phyloP scores from a whole-genome alignment of 345 rosid genomes.

The Luvunga scandens region DNA sequence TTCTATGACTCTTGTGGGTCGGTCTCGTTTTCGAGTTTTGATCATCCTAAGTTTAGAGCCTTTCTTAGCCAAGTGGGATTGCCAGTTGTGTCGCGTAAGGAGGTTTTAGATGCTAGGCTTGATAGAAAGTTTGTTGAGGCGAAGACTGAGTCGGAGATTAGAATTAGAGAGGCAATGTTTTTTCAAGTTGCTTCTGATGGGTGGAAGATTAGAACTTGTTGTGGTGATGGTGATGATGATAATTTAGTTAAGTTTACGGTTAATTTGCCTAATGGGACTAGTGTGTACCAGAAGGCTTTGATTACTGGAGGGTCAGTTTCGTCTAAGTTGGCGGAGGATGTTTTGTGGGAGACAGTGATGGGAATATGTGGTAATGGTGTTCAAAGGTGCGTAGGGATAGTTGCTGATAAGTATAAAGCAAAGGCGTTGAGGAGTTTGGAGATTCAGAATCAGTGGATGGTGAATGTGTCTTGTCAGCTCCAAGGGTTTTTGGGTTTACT shows the following conservation, averaged over 20 bases:
- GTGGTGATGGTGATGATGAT: slow-evolving; percentile 35
- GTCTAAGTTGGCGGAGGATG: slow-evolving; percentile 52
- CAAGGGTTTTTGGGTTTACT: slow-evolving; percentile 47
- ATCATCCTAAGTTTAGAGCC: slow-evolving; percentile 52
- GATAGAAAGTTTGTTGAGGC: slow-evolving; percentile 42
- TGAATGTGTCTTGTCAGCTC: slow-evolving; percentile 58
- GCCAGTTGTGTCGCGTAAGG: slow-evolving; percentile 43
- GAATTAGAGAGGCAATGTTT: slow-evolving; percentile 51
- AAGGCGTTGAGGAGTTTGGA: slow-evolving; percentile 57
- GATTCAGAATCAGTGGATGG: slow-evolving; percentile 54
- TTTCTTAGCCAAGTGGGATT: slow-evolving; percentile 54
- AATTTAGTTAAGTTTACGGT: slow-evolving; percentile 43
- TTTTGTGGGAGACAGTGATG: slow-evolving; percentile 42
- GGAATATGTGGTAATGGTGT: slow-evolving; percentile 35
- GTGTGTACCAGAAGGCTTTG: slow-evolving; percentile 38
- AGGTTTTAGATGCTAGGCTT: slow-evolving; percentile 38
- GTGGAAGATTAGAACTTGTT: slow-evolving; percentile 42
- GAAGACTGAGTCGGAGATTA: slow-evolving; percentile 43
- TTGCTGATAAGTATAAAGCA: slow-evolving; percentile 44
- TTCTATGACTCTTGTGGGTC: slow-evolving; percentile 52
- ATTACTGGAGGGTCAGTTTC: slow-evolving; percentile 33
- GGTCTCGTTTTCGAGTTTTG: slow-evolving; percentile 47
- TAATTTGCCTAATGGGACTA: slow-evolving; percentile 51
- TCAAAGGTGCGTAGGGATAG: slow-evolving; percentile 53
- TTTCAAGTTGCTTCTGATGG: slow-evolving; percentile 54